phyloP scores from a whole-genome alignment of 768 basidiomycete genomes.

The Termitomyces sp. region DNA sequence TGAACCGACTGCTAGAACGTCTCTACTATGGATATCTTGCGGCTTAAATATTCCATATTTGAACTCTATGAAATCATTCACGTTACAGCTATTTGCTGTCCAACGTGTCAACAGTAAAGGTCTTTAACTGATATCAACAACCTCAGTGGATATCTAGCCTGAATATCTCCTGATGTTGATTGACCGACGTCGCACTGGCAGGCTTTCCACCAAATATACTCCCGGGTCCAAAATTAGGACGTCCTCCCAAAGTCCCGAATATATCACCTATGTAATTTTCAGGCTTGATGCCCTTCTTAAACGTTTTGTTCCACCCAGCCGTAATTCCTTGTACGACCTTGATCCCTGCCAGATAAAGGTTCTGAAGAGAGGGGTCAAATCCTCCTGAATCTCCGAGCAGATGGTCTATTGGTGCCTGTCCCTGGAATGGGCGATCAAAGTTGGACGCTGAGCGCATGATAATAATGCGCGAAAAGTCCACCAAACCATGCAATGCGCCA shows the following conservation, averaged over 20 bases:
- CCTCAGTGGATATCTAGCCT: no score
- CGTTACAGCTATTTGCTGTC: not conserved
- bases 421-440: conserved; percentile 10
- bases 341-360: conserved; percentile 4
- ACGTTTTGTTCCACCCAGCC: not conserved
- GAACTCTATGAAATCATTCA: no score
- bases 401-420: conserved; percentile 8
- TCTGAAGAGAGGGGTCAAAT: not conserved
- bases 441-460: conserved; percentile 10
- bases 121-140: not conserved
- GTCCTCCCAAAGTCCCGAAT: not conserved
- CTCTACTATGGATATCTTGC: no score
- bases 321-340: conserved; percentile 6
- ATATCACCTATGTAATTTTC: conserved; percentile 2
- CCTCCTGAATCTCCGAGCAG: conserved; percentile 5
- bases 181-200: no score
- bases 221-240: not conserved
- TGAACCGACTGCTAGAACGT: no score
- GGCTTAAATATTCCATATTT: not conserved
- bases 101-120: not conserved
- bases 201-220: not conserved
- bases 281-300: not conserved
- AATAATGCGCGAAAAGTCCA: conserved; percentile 8
- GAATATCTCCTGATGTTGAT: not conserved
- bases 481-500: conserved; percentile 4